Evolutionary conservation across 331 rosid species (phyloP).

Genomic region (Rosa hybrid): DNA sequence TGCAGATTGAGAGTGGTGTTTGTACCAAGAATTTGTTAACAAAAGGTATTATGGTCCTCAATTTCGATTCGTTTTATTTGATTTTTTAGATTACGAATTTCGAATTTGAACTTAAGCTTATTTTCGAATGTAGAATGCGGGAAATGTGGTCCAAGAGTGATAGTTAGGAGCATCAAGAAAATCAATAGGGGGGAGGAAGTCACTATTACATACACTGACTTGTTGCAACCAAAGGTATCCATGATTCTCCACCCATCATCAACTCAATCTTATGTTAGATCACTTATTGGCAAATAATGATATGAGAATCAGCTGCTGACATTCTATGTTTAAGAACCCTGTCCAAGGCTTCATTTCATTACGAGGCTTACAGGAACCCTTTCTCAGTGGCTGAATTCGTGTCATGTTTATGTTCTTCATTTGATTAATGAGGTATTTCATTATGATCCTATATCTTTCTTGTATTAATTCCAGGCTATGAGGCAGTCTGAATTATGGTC

Average conservation of each 20-base stretch:
- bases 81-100: neutral
- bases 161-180: constrained; percentile 72
- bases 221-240: constrained; percentile 75
- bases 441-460: neutral
- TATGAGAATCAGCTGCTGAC: neutral
- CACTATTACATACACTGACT: constrained; percentile 71
- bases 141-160: constrained; percentile 60
- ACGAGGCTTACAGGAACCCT: neutral
- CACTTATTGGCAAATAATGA: neutral
- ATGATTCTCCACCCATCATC: too few relatives aligned
- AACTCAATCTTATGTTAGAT: neutral
- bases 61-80: neutral
- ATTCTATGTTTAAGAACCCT: neutral
- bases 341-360: neutral
- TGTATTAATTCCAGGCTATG: constrained; percentile 40
- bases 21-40: constrained; percentile 34
- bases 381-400: neutral
- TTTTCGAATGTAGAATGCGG: constrained; percentile 18
- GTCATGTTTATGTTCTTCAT: neutral
- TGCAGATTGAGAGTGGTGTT: constrained; percentile 54
- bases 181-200: constrained; percentile 67
- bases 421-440: neutral
- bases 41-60: constrained; percentile 35
- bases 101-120: neutral
- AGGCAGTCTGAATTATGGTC: constrained; percentile 78